Conservation (phyloP, 768 basidiomycete genomes). For the Hortiboletus campestris region DNA sequence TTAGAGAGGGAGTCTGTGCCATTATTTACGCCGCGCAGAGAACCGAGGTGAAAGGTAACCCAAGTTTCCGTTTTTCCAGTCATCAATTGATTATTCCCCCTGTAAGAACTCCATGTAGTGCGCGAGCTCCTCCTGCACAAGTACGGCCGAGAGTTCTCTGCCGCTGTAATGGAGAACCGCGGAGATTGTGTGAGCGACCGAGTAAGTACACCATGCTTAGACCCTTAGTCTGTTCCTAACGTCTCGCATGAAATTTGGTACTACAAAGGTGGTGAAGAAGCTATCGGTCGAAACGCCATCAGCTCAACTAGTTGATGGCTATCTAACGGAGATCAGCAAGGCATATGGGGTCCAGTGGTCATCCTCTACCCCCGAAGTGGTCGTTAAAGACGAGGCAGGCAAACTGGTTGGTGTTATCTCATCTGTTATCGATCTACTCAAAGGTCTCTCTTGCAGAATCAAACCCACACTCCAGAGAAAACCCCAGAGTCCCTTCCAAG, state of each 20-base stretch:
- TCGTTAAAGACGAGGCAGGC: slow-evolving; percentile 33
- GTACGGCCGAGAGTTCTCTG: slow-evolving; percentile 87
- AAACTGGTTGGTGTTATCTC: slow-evolving; percentile 37
- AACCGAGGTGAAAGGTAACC: slow-evolving; percentile 81
- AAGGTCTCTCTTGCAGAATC: slow-evolving; percentile 6
- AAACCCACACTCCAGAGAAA: slow-evolving; percentile 1
- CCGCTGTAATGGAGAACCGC: slow-evolving; percentile 83
- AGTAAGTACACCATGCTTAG: slow-evolving; percentile 42
- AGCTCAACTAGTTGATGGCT: slow-evolving; percentile 76
- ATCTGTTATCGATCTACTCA: neutral
- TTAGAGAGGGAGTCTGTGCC: slow-evolving; percentile 82
- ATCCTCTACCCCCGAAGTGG: slow-evolving; percentile 32
- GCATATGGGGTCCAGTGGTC: slow-evolving; percentile 78
- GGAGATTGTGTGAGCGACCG: slow-evolving; percentile 80
- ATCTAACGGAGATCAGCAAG: slow-evolving; percentile 85
- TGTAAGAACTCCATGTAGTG: slow-evolving; percentile 78
- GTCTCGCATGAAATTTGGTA: neutral
- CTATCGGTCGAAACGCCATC: slow-evolving; percentile 68
- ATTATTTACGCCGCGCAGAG: slow-evolving; percentile 90
- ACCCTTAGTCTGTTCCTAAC: neutral
- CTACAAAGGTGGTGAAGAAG: slow-evolving; percentile 69
- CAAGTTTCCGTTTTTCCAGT: neutral
- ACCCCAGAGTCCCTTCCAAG: slow-evolving; percentile 23
- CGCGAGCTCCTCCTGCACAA: slow-evolving; percentile 96
- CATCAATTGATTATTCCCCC: neutral